These are phyloP conservation scores for Jacaranda copaia DNA, from an alignment of 257 asterid species.

Conservation along the genomic window DNA sequence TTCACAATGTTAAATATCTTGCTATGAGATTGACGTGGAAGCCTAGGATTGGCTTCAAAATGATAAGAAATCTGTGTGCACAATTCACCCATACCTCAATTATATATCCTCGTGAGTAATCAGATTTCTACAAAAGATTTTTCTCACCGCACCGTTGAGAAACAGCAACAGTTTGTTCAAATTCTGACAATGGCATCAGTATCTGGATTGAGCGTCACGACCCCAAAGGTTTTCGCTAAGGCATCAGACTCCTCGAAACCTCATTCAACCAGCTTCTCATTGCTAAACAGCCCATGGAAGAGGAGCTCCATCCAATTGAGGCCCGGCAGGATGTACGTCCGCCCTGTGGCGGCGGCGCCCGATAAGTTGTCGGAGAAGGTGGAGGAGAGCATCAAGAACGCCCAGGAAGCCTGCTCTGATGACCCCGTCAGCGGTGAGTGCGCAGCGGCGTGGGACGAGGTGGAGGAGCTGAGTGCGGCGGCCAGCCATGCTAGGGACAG, in stretches of 20 bases:
- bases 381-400: slow-evolving; percentile 84
- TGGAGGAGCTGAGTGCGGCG: slow-evolving; percentile 99
- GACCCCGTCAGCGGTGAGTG: slow-evolving; percentile 87
- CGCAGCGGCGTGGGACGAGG: slow-evolving; percentile 98
- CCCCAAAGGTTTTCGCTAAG: slow-evolving; percentile 52
- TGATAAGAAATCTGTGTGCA: slow-evolving; percentile 67
- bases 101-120: slow-evolving; percentile 31
- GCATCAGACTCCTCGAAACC: slow-evolving; percentile 45
- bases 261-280: slow-evolving; percentile 30
- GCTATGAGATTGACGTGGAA: slow-evolving; percentile 44
- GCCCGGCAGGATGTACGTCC: slow-evolving; percentile 38
- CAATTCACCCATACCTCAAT: slow-evolving; percentile 32
- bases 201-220: slow-evolving; percentile 63
- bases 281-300: slow-evolving; percentile 59
- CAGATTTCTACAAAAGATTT: neutral
- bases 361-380: slow-evolving; percentile 75
- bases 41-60: slow-evolving; percentile 40
- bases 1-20: slow-evolving; percentile 23
- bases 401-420: slow-evolving; percentile 73
- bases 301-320: slow-evolving; percentile 37
- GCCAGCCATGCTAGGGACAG: slow-evolving; percentile 89
- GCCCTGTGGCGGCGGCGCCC: slow-evolving; percentile 66
- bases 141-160: neutral
- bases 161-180: neutral
- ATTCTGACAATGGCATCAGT: slow-evolving; percentile 58